Percentiles rank a stretch among this genome's conserved stretches.
Evolutionary conservation across 495 filamentous ascomycete species (phyloP).

Genomic region (Saxophila tyrrhenica): DNA sequence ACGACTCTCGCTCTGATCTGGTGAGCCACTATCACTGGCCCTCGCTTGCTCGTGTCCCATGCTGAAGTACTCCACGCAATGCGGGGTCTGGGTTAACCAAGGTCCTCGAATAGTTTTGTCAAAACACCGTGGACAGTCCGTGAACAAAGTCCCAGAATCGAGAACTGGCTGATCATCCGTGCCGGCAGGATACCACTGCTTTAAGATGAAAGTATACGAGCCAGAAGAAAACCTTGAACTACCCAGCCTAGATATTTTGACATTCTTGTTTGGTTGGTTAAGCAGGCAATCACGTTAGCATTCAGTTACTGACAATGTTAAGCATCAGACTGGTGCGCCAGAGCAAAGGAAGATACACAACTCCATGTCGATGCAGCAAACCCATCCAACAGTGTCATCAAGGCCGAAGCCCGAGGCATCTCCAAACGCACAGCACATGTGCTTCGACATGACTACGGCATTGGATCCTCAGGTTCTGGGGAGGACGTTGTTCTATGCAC

Average conservation of each 20-base stretch:
- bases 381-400: conserved; percentile 36
- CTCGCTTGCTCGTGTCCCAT: too few species aligned
- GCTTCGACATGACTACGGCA: conserved; percentile 36
- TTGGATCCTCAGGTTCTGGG: conserved; percentile 34
- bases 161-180: too few species aligned
- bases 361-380: conserved; percentile 37
- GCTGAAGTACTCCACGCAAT: too few species aligned
- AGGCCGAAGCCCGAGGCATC: conserved; percentile 32
- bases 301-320: neutral
- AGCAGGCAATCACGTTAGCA: neutral
- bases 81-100: too few species aligned
- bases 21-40: too few species aligned
- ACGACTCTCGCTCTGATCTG: too few species aligned
- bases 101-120: too few species aligned
- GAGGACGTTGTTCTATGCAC: conserved; percentile 40
- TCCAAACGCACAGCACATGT: conserved; percentile 35
- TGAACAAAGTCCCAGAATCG: too few species aligned
- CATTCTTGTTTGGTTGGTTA: neutral
- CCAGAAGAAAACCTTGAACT: neutral
- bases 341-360: conserved; percentile 26
- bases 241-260: neutral
- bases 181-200: too few species aligned
- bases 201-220: neutral
- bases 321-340: neutral
- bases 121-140: too few species aligned